Conservation (phyloP, 208 protist genomes). For the Acanthamoeba quina region DNA sequence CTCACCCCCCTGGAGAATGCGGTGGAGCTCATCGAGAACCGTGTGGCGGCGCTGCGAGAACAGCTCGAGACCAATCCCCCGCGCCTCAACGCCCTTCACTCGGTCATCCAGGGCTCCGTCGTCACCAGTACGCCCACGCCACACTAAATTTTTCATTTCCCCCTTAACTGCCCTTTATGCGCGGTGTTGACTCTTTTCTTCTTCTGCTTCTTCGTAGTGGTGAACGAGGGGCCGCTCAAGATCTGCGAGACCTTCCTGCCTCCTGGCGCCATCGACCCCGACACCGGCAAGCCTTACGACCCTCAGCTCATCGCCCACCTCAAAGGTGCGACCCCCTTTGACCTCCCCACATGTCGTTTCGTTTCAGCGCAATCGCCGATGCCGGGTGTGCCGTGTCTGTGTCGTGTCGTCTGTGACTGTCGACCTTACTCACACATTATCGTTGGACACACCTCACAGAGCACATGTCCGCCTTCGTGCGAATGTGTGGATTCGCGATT, state of each 20-base stretch:
- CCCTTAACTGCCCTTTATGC: too few relatives aligned
- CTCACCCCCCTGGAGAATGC: conserved; percentile 57
- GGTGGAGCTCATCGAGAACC: conserved; percentile 38
- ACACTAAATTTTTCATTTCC: not conserved
- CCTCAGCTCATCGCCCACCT: conserved; percentile 26
- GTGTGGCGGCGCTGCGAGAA: conserved; percentile 38
- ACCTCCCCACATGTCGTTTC: too few relatives aligned
- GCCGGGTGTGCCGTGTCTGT: too few relatives aligned
- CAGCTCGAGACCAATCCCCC: conserved; percentile 36
- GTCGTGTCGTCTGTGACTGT: too few relatives aligned
- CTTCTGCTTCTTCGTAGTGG: not conserved
- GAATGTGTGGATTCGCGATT: conserved; percentile 67
- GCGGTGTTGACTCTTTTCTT: not conserved
- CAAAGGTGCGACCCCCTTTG: not conserved
- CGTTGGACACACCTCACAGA: not conserved
- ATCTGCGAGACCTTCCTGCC: conserved; percentile 73
- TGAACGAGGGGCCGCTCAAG: conserved; percentile 73
- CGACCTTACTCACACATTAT: too few relatives aligned
- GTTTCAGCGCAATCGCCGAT: too few relatives aligned
- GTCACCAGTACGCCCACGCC: conserved; percentile 29
- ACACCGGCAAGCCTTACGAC: conserved; percentile 59
- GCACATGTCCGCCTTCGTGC: conserved; percentile 62
- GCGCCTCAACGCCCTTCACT: conserved; percentile 52
- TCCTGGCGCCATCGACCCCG: conserved; percentile 46
- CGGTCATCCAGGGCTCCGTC: conserved; percentile 47